Conservation (phyloP, 208 protist genomes). For the Crithidia thermophila region DNA sequence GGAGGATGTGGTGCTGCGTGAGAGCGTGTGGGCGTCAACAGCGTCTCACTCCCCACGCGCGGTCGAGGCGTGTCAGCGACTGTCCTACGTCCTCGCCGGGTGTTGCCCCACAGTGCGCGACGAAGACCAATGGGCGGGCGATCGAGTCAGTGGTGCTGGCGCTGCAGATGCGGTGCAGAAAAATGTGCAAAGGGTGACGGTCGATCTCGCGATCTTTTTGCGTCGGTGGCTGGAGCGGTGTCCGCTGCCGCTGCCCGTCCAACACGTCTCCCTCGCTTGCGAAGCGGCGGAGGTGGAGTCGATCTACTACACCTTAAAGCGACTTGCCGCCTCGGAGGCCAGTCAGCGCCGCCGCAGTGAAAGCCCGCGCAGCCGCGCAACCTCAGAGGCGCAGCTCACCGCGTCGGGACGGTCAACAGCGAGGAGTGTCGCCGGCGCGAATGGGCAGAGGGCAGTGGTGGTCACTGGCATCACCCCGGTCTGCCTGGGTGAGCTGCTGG, state of each 20-base stretch:
- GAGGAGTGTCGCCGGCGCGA: too few species aligned
- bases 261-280: conserved; percentile 22
- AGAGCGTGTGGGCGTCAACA: conserved; percentile 22
- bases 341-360: conserved; percentile 11
- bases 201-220: conserved; percentile 18
- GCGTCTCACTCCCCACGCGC: background rate
- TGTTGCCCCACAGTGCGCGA: conserved; percentile 11
- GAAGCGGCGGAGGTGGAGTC: conserved; percentile 27
- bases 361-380: conserved; percentile 5
- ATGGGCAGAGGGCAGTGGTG: background rate
- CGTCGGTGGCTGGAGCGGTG: conserved; percentile 28
- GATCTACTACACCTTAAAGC: conserved; percentile 38
- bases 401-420: too few species aligned
- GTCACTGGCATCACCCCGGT: conserved; percentile 31
- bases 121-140: too few species aligned
- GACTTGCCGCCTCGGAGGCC: conserved; percentile 31
- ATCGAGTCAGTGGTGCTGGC: too few species aligned
- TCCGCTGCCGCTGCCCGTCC: conserved; percentile 18
- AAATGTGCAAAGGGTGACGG: background rate
- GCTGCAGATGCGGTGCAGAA: too few species aligned
- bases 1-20: background rate
- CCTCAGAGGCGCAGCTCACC: background rate
- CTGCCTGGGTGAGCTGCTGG: conserved; percentile 29
- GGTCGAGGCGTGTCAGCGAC: conserved; percentile 10
- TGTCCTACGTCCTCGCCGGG: conserved; percentile 23